Evolutionary conservation across 2,329 filamentous ascomycete genomes (phyloP).

Genomic region (Hymenoscyphus albidus): DNA sequence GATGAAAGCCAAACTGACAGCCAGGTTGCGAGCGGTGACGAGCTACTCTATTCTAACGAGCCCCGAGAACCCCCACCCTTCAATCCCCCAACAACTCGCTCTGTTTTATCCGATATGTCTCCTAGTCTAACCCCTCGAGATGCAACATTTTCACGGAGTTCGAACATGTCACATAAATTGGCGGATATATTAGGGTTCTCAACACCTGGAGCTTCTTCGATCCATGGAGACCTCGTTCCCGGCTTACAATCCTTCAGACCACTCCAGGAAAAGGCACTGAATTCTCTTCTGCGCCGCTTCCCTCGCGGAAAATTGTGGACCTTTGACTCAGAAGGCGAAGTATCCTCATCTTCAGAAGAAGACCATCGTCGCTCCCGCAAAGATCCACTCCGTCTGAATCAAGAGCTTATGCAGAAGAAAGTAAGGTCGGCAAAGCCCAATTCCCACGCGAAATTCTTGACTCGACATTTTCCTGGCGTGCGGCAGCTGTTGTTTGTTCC

Average conservation of each 20-base stretch:
- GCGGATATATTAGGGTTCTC: constrained; percentile 34
- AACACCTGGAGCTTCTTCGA: constrained; percentile 29
- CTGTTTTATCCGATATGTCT: neutral
- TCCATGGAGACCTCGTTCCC: constrained; percentile 30
- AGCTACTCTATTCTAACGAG: constrained; percentile 13
- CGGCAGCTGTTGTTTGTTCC: constrained; percentile 47
- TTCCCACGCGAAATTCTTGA: constrained; percentile 35
- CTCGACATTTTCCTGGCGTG: constrained; percentile 42
- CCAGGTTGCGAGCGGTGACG: constrained; percentile 19
- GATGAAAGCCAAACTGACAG: constrained; percentile 20
- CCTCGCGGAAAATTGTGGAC: constrained; percentile 46
- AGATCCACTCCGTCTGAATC: constrained; percentile 10
- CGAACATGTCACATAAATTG: constrained; percentile 18
- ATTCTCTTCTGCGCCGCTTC: constrained; percentile 40
- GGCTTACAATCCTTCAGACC: constrained; percentile 28
- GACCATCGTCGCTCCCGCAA: constrained; percentile 25
- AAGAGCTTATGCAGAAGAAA: constrained; percentile 16
- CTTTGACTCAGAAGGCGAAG: constrained; percentile 41
- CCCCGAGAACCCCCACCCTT: neutral
- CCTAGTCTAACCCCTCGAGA: constrained; percentile 7
- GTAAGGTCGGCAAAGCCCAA: constrained; percentile 19
- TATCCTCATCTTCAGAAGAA: constrained; percentile 44
- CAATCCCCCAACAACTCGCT: neutral
- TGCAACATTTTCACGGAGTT: constrained; percentile 20
- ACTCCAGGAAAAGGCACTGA: constrained; percentile 31